A percentile compares a stretch with the other conserved stretches of the same genome.
Evolutionary conservation across 352 stramenopile genomes (phyloP).

Genomic region (Globisporangium nunn): DNA sequence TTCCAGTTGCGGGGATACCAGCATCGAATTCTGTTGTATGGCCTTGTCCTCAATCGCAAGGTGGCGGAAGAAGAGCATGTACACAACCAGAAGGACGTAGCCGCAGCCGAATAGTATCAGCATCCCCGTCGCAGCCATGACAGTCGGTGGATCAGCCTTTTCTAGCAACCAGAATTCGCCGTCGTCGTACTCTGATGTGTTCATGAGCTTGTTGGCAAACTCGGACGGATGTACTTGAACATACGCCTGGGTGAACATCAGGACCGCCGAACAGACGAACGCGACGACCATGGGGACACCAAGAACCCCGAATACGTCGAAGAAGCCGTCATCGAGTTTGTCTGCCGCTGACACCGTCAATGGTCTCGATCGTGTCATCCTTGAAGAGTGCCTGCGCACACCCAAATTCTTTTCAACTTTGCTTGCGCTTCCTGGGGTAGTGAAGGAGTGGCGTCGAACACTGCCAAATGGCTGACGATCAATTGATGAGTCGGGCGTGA

Average conservation of each 20-base stretch:
- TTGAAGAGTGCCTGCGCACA: too few species aligned
- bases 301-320: not conserved
- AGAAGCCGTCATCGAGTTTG: not conserved
- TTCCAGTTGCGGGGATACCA: too few species aligned
- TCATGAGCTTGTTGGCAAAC: slow-evolving; percentile 18
- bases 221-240: slow-evolving; percentile 15
- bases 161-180: slow-evolving; percentile 15
- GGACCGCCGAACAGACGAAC: not conserved
- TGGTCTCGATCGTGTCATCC: too few species aligned
- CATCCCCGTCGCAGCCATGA: not conserved
- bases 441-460: too few species aligned
- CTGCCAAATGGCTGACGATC: too few species aligned
- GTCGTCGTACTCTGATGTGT: slow-evolving; percentile 11
- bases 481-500: too few species aligned
- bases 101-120: slow-evolving; percentile 1
- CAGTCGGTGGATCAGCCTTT: too few species aligned
- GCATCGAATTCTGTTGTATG: not conserved
- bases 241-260: slow-evolving; percentile 6
- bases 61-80: slow-evolving; percentile 14
- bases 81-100: slow-evolving; percentile 10
- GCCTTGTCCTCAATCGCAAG: not conserved
- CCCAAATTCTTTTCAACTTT: too few species aligned
- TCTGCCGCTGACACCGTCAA: too few species aligned
- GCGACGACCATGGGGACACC: not conserved
- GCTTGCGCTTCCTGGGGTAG: too few species aligned